These are phyloP conservation scores for Athelia psychrophila DNA, from an alignment of 1,284 basidiomycete species.

Conservation along the genomic window DNA sequence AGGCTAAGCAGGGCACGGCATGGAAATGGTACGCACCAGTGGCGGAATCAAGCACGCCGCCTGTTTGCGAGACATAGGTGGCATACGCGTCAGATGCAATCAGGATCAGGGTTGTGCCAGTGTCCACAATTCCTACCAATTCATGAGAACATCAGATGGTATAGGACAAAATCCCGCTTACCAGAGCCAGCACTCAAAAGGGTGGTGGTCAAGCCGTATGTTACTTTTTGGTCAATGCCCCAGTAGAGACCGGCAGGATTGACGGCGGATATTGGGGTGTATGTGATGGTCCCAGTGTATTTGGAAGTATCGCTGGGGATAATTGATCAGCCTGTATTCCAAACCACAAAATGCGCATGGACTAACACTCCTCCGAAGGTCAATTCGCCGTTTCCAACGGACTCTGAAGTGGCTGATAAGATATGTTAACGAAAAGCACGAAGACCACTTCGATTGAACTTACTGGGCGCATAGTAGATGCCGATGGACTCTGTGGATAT, in stretches of 20 bases:
- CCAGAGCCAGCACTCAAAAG: background rate
- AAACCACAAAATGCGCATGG: background rate
- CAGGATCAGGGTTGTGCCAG: conserved; percentile 17
- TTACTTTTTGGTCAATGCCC: background rate
- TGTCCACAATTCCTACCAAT: conserved; percentile 14
- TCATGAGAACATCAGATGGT: no score
- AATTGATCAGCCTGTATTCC: background rate
- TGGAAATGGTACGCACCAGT: conserved; percentile 17
- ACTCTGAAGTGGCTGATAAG: background rate
- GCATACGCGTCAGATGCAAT: conserved; percentile 2
- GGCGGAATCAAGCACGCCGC: background rate
- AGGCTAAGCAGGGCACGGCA: conserved; percentile 15
- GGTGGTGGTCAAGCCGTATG: background rate
- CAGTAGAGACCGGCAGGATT: background rate
- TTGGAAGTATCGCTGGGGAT: background rate
- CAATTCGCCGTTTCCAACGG: background rate
- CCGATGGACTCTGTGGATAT: conserved; percentile 10
- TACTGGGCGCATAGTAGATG: conserved; percentile 9
- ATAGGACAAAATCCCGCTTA: background rate
- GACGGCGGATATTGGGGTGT: background rate
- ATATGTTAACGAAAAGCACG: background rate
- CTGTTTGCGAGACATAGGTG: background rate
- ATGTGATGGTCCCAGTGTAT: background rate
- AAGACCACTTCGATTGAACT: background rate
- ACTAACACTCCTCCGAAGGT: conserved; percentile 2